Conservation (phyloP, 1,284 basidiomycete species). For the Coniophora puteana region DNA sequence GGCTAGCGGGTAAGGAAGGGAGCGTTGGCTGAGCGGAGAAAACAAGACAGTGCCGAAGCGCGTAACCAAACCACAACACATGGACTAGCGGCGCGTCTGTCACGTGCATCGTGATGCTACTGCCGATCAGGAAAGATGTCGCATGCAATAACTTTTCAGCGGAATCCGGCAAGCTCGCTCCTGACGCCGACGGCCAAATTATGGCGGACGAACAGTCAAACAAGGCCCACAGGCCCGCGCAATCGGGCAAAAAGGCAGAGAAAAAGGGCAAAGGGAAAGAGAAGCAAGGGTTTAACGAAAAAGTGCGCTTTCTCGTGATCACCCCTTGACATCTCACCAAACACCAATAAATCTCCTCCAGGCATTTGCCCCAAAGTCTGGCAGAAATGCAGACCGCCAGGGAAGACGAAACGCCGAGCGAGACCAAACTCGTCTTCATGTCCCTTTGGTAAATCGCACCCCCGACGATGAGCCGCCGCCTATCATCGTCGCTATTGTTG, state of each 20-base stretch:
- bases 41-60: constrained; percentile 2
- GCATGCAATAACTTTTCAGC: not conserved
- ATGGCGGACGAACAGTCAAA: constrained; percentile 68
- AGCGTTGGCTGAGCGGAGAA: constrained; percentile 11
- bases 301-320: too few species aligned
- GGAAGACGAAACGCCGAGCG: constrained; percentile 90
- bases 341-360: constrained; percentile 27
- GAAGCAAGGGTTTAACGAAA: constrained; percentile 84
- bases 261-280: constrained; percentile 79
- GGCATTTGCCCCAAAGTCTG: constrained; percentile 94
- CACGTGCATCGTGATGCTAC: constrained; percentile 19
- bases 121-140: too few species aligned
- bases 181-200: not conserved
- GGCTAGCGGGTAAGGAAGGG: constrained; percentile 8
- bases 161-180: not conserved
- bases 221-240: constrained; percentile 74
- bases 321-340: not conserved
- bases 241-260: constrained; percentile 70
- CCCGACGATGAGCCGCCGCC: constrained; percentile 93
- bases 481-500: constrained; percentile 94
- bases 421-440: constrained; percentile 93
- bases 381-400: constrained; percentile 82
- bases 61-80: constrained; percentile 7
- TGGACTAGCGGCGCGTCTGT: constrained; percentile 26
- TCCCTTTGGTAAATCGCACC: constrained; percentile 93